Base-by-base conservation (phyloP, 2,329 filamentous ascomycete species). In the Colletotrichum lindemuthianum region DNA sequence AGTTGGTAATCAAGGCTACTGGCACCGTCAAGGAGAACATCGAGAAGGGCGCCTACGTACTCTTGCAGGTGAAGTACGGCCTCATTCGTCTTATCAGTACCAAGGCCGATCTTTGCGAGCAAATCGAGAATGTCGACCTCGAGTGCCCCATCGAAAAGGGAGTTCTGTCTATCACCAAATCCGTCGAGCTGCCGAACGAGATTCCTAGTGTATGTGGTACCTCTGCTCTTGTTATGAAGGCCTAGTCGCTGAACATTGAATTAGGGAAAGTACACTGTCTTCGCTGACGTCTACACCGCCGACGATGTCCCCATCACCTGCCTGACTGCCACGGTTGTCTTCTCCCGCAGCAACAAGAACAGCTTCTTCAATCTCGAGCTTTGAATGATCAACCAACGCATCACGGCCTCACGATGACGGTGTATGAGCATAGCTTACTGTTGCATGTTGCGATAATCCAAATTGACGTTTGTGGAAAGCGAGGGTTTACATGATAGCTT, bases 41-140 rank as follows among this genome's bases (percentile, higher is more conserved):
- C 69, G 86, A 88, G 59, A 76, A 93, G 63, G 95, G 93, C 63
- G 92, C 95, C 65, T 92, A 92, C 72, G 90, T 97, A 67, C 84
- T 90, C 51, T 77, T 99, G 44, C 86, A 89, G 70, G 95, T 99
- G 80, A 97, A 97, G 81, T 97, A 97, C 78, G 95, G 95, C 66
- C 84, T 97, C 69, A 97, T 99, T 77, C 92, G 89, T 59, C 86
- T 99, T 69, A 88, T 99, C 78, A 92, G 87, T 77, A 91, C 91
- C 69, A 86, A 85, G 70, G 89, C 90, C 72, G 91, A 97, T 74
- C 86, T 98, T 41, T 99, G 96, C 82, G 92, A 97, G 66, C 90
- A 97, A 76, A 87, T 97, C 69, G 83, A 86, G 75, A 93, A 97
- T 70, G 92, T 97, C 48, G 93, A 97, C 72, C 82, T 98, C 61